phyloP scores from a whole-genome alignment of 345 rosid genomes.

The Pistacia integerrima region DNA sequence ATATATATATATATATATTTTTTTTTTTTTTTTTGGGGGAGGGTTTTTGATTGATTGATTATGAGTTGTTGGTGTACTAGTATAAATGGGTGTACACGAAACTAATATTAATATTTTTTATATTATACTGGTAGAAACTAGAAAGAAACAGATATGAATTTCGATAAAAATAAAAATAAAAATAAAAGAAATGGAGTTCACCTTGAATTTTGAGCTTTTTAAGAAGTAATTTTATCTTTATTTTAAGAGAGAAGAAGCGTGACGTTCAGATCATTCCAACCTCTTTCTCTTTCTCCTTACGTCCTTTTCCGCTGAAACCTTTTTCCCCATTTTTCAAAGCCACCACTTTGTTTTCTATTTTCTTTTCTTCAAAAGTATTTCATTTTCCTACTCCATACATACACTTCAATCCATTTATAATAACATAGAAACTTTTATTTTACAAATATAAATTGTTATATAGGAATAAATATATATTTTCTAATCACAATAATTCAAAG shows the following conservation, averaged over 20 bases:
- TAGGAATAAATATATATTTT: no score
- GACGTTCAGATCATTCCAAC: slow-evolving; percentile 32
- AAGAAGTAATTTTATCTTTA: background rate
- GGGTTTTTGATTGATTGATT: slow-evolving; percentile 10
- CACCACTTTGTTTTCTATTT: background rate
- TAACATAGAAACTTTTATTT: no score
- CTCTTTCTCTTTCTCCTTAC: slow-evolving; percentile 2
- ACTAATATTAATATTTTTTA: background rate
- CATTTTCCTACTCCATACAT: no score
- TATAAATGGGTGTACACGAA: background rate
- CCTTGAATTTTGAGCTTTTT: slow-evolving; percentile 29
- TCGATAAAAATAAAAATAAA: background rate
- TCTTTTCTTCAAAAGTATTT: no score
- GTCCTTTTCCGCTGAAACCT: slow-evolving; percentile 23
- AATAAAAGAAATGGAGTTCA: slow-evolving; percentile 19
- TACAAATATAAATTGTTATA: no score
- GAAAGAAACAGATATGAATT: no score
- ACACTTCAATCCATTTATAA: no score
- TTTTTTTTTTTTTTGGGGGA: background rate
- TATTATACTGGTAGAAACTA: no score
- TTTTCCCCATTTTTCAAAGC: slow-evolving; percentile 5
- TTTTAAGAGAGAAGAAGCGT: slow-evolving; percentile 20
- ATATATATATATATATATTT: no score
- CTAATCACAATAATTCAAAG: no score
- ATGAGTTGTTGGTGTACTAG: background rate